Percentiles rank a stretch among this genome's conserved stretches.
Evolutionary conservation across 2,329 filamentous ascomycete species (phyloP).

Genomic region (Colletotrichum paranaense): DNA sequence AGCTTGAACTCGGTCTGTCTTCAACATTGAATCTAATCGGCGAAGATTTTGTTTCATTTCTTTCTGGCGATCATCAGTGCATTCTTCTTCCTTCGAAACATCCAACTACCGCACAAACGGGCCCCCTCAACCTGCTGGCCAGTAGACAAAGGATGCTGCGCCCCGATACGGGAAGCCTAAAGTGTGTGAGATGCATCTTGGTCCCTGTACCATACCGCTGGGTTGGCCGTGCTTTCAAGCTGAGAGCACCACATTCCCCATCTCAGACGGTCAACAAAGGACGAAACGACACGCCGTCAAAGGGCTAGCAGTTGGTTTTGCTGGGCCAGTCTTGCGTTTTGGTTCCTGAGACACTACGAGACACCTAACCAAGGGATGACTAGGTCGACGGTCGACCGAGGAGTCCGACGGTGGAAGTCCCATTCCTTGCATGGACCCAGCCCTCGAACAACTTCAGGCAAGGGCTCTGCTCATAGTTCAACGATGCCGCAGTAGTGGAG

Average conservation of each 20-base stretch:
- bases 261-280: slow-evolving; percentile 9
- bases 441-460: neutral
- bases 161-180: slow-evolving; percentile 1
- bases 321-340: neutral
- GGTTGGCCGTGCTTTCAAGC: slow-evolving; percentile 8
- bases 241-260: neutral
- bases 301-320: neutral
- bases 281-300: slow-evolving; percentile 16
- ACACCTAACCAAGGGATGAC: neutral
- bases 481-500: neutral
- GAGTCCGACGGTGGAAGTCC: neutral
- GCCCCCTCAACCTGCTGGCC: too few species aligned
- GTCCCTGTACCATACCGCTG: neutral
- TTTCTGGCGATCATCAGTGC: neutral
- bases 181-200: neutral
- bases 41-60: neutral
- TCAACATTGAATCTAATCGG: neutral
- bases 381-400: neutral
- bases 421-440: slow-evolving; percentile 2
- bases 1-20: neutral
- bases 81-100: neutral
- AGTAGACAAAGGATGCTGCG: slow-evolving; percentile 22
- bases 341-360: slow-evolving; percentile 4
- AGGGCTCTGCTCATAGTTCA: neutral
- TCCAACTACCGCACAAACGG: neutral